These are phyloP conservation scores for Turnera subulata DNA, from an alignment of 345 rosid genomes.

Conservation along the genomic window DNA sequence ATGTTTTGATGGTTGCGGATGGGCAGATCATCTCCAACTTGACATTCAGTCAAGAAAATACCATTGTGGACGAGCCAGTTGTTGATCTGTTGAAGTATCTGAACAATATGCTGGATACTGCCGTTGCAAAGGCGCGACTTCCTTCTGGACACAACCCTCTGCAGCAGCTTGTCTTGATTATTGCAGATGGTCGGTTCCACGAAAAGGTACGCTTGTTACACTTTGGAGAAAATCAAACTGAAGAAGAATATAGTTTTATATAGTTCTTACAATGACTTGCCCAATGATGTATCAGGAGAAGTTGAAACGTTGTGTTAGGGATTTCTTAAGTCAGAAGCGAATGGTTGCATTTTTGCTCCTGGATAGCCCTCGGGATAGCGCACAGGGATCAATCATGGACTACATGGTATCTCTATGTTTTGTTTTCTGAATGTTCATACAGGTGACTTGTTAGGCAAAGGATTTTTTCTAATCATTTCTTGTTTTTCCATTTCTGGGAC, in stretches of 20 bases:
- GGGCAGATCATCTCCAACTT: constrained; percentile 76
- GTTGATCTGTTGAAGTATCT: constrained; percentile 65
- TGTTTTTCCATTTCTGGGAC: neutral
- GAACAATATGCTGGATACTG: constrained; percentile 61
- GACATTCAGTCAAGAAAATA: constrained; percentile 88
- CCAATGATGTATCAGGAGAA: constrained; percentile 36
- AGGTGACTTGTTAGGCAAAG: no score
- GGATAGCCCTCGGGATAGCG: constrained; percentile 33
- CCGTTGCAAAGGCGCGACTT: constrained; percentile 61
- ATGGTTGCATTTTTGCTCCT: constrained; percentile 90
- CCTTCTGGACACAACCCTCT: constrained; percentile 94
- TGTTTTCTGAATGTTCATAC: neutral
- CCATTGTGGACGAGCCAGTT: constrained; percentile 73
- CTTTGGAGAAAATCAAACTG: no score
- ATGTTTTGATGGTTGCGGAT: constrained; percentile 4
- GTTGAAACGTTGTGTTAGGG: constrained; percentile 66
- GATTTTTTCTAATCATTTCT: neutral
- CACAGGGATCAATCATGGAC: constrained; percentile 64
- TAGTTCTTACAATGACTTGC: neutral
- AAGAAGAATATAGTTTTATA: no score
- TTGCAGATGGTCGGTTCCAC: constrained; percentile 87
- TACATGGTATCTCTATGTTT: constrained; percentile 40
- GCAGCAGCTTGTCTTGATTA: constrained; percentile 89
- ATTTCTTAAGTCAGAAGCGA: constrained; percentile 64
- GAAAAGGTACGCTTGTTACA: constrained; percentile 51